These are phyloP conservation scores for Phialophora tarda DNA, from an alignment of 2,329 filamentous ascomycete species.

Conservation along the genomic window DNA sequence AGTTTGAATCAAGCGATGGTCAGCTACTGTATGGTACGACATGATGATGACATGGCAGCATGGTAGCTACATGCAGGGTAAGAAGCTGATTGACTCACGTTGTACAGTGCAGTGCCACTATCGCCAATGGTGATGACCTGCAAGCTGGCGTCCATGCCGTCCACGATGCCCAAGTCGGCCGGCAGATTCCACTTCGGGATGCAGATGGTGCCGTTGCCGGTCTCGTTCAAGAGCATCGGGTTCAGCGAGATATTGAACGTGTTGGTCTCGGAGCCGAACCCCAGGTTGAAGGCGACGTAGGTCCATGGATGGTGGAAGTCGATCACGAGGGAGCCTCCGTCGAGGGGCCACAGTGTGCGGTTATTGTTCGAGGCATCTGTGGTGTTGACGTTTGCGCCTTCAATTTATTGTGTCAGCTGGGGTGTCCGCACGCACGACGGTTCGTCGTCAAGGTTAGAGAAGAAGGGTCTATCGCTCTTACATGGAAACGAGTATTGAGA, in stretches of 20 bases:
- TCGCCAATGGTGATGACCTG: slow-evolving; percentile 54
- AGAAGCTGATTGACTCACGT: slow-evolving; percentile 46
- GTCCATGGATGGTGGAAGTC: slow-evolving; percentile 51
- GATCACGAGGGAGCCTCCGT: slow-evolving; percentile 52
- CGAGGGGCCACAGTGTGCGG: slow-evolving; percentile 55
- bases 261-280: slow-evolving; percentile 47
- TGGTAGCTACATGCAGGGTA: not conserved
- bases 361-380: slow-evolving; percentile 43
- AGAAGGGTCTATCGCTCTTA: slow-evolving; percentile 29
- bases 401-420: not conserved
- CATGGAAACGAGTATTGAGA: slow-evolving; percentile 52
- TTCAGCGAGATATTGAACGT: slow-evolving; percentile 56
- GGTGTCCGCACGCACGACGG: not conserved
- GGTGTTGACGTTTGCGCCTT: slow-evolving; percentile 50
- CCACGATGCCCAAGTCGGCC: slow-evolving; percentile 41
- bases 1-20: not conserved
- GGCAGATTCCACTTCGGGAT: slow-evolving; percentile 47
- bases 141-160: slow-evolving; percentile 50
- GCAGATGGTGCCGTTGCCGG: slow-evolving; percentile 54
- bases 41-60: not conserved
- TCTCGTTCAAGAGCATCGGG: slow-evolving; percentile 53
- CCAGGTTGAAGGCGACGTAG: slow-evolving; percentile 56
- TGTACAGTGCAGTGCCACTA: slow-evolving; percentile 52
- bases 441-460: too few relatives aligned
- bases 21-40: not conserved